Percentiles rank a stretch among this genome's conserved stretches.
Evolutionary conservation across 352 stramenopile genomes (phyloP).

Genomic region (Blastocystis sp.): DNA sequence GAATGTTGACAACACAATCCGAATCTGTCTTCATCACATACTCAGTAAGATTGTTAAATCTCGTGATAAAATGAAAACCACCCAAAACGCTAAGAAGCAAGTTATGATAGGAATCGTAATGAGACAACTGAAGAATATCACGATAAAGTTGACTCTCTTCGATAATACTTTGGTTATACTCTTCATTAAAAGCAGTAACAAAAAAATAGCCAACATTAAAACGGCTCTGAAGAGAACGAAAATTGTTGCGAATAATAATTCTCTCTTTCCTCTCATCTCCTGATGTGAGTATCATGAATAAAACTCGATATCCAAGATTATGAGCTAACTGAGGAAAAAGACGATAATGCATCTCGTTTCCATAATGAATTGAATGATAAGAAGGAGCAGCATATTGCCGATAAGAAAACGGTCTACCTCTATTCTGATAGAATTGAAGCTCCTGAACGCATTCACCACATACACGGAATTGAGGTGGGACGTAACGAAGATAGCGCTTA

Average conservation of each 20-base stretch:
- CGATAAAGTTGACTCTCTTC: not conserved
- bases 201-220: not conserved
- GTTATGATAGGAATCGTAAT: slow-evolving; percentile 40
- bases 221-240: not conserved
- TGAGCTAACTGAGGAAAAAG: not conserved
- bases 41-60: not conserved
- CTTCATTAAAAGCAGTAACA: not conserved
- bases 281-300: not conserved
- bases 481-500: not conserved
- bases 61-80: not conserved
- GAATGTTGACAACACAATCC: slow-evolving; percentile 47
- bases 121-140: slow-evolving; percentile 31
- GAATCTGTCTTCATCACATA: slow-evolving; percentile 58
- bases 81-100: slow-evolving; percentile 23
- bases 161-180: not conserved
- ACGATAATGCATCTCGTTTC: not conserved
- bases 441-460: not conserved
- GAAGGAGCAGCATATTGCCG: not conserved
- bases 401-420: not conserved
- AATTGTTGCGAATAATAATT: slow-evolving; percentile 4
- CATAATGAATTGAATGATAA: slow-evolving; percentile 24
- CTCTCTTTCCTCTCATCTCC: not conserved
- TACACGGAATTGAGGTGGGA: not conserved
- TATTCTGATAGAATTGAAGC: not conserved
- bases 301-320: not conserved